Evolutionary conservation across 2,329 filamentous ascomycete genomes (phyloP).

Genomic region (Aspergillus piperis): DNA sequence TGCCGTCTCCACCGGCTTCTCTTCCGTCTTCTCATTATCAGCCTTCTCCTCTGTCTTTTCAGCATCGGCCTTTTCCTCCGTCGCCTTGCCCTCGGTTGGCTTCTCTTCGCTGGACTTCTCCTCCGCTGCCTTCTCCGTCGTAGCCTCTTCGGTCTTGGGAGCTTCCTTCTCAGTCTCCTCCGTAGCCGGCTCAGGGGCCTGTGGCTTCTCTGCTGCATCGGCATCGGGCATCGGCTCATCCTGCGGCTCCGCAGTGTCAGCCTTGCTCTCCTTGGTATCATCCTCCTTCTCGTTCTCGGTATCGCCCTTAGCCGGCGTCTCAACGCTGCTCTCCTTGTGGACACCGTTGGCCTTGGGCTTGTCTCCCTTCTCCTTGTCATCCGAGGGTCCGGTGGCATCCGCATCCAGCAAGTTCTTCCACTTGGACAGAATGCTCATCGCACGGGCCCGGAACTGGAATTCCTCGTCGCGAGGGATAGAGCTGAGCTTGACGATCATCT

Average conservation of each 20-base stretch:
- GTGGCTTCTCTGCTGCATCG: conserved; percentile 41
- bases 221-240: conserved; percentile 43
- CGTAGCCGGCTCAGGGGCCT: conserved; percentile 19
- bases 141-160: conserved; percentile 24
- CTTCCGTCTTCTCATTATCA: conserved; percentile 28
- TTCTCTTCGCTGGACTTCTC: conserved; percentile 40
- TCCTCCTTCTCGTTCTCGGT: conserved; percentile 37
- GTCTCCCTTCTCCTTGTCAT: conserved; percentile 41
- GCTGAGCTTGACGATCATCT: conserved; percentile 85
- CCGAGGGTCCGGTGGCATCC: conserved; percentile 50
- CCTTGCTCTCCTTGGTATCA: conserved; percentile 35
- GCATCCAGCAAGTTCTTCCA: conserved; percentile 83
- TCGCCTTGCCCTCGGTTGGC: conserved; percentile 21
- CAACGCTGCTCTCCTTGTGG: conserved; percentile 39
- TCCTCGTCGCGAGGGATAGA: conserved; percentile 86
- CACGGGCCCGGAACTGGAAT: conserved; percentile 84
- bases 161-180: conserved; percentile 29
- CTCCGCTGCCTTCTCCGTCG: conserved; percentile 32
- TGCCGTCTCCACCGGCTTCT: conserved; percentile 27
- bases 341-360: conserved; percentile 50
- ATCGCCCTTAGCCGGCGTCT: conserved; percentile 34
- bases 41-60: conserved; percentile 29
- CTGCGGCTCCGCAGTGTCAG: conserved; percentile 35
- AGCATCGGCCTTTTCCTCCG: conserved; percentile 28
- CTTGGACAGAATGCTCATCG: conserved; percentile 74